Percentiles rank a stretch among this genome's conserved stretches.
Conservation (phyloP, 2,329 filamentous ascomycete genomes). For the Talaromyces sp. region DNA sequence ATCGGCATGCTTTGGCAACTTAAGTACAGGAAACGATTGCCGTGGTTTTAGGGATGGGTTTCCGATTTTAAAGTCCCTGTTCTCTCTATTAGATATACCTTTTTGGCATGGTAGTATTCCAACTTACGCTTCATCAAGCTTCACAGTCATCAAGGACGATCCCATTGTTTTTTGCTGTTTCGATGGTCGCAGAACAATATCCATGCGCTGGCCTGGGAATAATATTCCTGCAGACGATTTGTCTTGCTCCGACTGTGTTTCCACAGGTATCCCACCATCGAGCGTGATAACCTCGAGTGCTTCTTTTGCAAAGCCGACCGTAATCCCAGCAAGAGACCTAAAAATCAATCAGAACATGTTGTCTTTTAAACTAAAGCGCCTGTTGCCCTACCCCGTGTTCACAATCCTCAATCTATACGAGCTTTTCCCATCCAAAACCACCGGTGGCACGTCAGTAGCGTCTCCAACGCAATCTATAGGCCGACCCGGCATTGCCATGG, state of each 20-base stretch:
- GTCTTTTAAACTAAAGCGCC: not conserved
- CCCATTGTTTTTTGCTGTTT: not conserved
- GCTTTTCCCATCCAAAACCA: slow-evolving; percentile 17
- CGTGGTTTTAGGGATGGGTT: slow-evolving; percentile 37
- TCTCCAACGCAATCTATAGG: slow-evolving; percentile 39
- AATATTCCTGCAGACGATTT: slow-evolving; percentile 35
- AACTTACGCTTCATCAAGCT: slow-evolving; percentile 33
- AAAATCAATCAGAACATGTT: not conserved
- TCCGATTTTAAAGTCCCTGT: slow-evolving; percentile 40
- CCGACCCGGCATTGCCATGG: slow-evolving; percentile 39
- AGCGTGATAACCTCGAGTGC: slow-evolving; percentile 32
- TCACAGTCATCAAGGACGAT: slow-evolving; percentile 22
- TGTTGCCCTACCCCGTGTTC: slow-evolving; percentile 36
- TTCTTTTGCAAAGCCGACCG: slow-evolving; percentile 26
- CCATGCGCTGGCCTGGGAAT: slow-evolving; percentile 42
- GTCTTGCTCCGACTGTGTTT: slow-evolving; percentile 13
- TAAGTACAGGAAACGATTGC: slow-evolving; percentile 32
- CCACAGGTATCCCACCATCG: slow-evolving; percentile 35
- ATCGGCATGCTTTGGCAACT: not conserved
- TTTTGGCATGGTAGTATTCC: not conserved
- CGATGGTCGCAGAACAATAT: slow-evolving; percentile 29
- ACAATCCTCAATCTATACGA: slow-evolving; percentile 36
- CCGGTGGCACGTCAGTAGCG: slow-evolving; percentile 18
- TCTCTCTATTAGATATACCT: slow-evolving; percentile 2
- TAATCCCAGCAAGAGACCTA: slow-evolving; percentile 38